Evolutionary conservation across 306 rosid species (phyloP).

Genomic region (Vigna unguiculata): DNA sequence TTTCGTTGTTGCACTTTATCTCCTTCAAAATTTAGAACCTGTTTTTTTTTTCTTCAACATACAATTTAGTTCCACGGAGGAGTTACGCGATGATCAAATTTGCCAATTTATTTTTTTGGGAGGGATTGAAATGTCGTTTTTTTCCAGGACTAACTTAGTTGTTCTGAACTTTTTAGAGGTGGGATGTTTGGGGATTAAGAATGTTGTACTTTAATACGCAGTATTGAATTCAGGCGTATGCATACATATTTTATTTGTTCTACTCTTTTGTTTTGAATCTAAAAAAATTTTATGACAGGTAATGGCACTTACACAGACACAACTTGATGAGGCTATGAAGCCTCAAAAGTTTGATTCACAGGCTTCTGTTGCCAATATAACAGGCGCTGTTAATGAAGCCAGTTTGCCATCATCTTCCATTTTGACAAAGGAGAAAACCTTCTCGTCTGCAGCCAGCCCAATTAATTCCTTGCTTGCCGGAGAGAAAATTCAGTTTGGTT

Average conservation of each 20-base stretch:
- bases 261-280: conserved; percentile 24
- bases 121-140: not conserved
- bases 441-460: conserved; percentile 76
- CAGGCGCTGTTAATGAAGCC: conserved; percentile 61
- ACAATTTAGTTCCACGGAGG: not conserved
- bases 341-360: conserved; percentile 82
- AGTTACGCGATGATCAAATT: not conserved
- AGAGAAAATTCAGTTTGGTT: conserved; percentile 98
- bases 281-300: conserved; percentile 62
- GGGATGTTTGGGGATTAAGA: not conserved
- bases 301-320: conserved; percentile 88
- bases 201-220: not conserved
- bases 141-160: not conserved
- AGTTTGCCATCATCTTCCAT: conserved; percentile 74
- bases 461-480: conserved; percentile 95
- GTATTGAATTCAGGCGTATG: not conserved
- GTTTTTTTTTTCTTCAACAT: not conserved
- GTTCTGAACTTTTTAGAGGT: not conserved
- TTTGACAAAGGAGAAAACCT: conserved; percentile 71
- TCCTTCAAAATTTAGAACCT: conserved; percentile 5
- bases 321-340: conserved; percentile 96
- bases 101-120: not conserved
- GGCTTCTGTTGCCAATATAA: conserved; percentile 65
- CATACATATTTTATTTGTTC: conserved; percentile 9
- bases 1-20: not conserved